Evolutionary conservation across 2,329 filamentous ascomycete genomes (phyloP), one percentile per base, ranked within the genome.

Genomic region (Chaetomium globosum): DNA sequence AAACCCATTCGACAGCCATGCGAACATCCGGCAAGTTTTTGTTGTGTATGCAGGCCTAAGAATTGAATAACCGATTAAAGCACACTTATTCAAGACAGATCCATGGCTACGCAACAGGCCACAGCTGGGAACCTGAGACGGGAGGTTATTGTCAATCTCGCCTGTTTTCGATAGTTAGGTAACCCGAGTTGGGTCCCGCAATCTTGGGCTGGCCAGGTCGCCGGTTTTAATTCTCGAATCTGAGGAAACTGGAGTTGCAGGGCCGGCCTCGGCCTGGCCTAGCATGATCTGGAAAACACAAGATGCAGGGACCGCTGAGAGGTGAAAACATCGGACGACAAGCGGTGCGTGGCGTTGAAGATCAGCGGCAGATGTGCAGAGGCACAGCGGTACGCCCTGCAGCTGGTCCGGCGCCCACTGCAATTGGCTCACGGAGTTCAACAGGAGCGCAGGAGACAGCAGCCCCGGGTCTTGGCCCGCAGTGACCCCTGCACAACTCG

Each of bases 401-500:
- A 48, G 46, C n/a, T 39, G 13, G 39, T 43, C n/a, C 16, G 39
- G 39, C 39, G 39, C 39, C 16, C 13, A 30, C 26, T 30, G 57
- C 28, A 9, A 60, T 51, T 52, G 58, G 58, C 48, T 2, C 2
- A 9, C 19, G 2, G 43, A n/a, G 16, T 3, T 43, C 43, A 39
- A 33, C 36, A 56, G 26, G 26, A 53, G 51, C 51, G 31, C 33
- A 56, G n/a, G 30, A 33, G n/a, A 33, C 3, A 33, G 52, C 31
- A 19, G 52, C 51, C 51, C 39, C 64, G 23, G 46, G 53, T 55
- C 61, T 61, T 66, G 65, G 52, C 65, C 57, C 33, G 61, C 53
- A 53, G 49, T 9, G 31, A 62, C 48, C 65, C 59, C 36, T 39
- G 23, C 57, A 19, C 62, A 64, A 66, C 67, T 70, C 65, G 68